Base-by-base conservation (phyloP, 2,329 filamentous ascomycete genomes). In the Huntiella moniliformis region DNA sequence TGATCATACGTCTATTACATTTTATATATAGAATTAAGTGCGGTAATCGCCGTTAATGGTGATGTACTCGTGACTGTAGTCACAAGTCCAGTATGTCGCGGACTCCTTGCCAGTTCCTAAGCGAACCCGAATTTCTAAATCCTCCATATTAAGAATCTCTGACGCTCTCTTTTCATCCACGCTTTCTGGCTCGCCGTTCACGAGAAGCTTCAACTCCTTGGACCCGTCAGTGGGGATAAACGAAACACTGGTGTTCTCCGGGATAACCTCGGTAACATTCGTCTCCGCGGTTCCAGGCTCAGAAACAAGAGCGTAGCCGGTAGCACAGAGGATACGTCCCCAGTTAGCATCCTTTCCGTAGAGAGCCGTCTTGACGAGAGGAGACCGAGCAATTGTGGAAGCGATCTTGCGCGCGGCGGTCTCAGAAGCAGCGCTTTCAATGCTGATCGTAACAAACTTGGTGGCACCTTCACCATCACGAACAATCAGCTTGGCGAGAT, bases 291-390 rank as follows among this genome's bases (percentile, higher is more conserved):
- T 61, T 1, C 70, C 73, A 0, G 72, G 74, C 53, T 74, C 71
- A 2, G 70, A 72, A 51, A 79, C 68, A 40, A 76, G 63, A 11
- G 75, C 68, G 59, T 96, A 96, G 3, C 91, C 91, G 4, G 87
- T 86, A 1, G 91, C 88, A 60, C 91, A 96, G 22, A 96, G 71
- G 51, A 98, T 93, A 46, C 91, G 85, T 32, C 91, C 91, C 91
- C 91, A 98, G 67, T 98, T 98, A 13, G 91, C 91, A 59, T 98
- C 91, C 60, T 86, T 85, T 53, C 91, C 91, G 62, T 98, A 98
- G 36, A 98, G 69, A 0, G 91, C 91, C 0, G 91, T 98, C 70
- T 98, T 98, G 55, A 98, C 91, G 10, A 98, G 74, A 6, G 91
- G 85, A 0, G 86, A 94, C 43, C 80, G 77, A 12, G 91, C 87